Base-by-base conservation (phyloP, 73 alveolate species). In the Stentor roeselii region DNA sequence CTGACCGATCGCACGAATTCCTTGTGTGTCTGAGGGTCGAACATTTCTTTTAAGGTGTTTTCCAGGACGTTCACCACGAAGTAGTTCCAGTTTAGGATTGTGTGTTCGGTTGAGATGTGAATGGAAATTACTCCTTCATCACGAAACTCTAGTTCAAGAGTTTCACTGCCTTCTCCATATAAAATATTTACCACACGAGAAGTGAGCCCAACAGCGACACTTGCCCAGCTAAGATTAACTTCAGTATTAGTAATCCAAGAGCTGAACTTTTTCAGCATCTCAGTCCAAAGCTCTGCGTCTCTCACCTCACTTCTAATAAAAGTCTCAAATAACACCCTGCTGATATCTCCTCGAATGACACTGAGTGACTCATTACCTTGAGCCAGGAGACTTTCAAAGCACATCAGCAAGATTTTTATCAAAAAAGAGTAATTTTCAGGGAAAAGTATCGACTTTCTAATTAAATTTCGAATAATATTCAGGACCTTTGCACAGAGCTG, bases 161-260 rank as follows among this genome's bases (percentile, higher is more conserved):
- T 67, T 27, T 21, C 41, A 27, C 42, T 21, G 41, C 37, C 80
- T 67, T 67, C 80, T 21, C 80, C 80, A 67, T 67, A 67, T 1
- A 67, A 32, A 21, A 30, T 30, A 1, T 21, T 32, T 27, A 21
- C 34, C 27, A 67, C 34, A 0, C 41, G 0, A 1, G 21, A 27
- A 27, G 80, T 67, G 2, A 67, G 80, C 15, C 80, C 41, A 32
- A 21, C 41, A 32, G 80, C 80, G 11, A 67, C 80, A 67, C 41
- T 32, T 30, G 21, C 37, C 42, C 80, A 67, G n/a, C 37, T 21
- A 40, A 21, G 14, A n/a, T 27, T 2, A 67, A 67, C 41, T 21
- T 32, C n/a, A 32, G 14, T 67, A 32, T 67, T 21, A 2, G 11
- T 21, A 21, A 67, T 1, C 37, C 80, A 67, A 27, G 37, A 15